These are phyloP conservation scores for Candida pseudoviswanathii DNA, from an alignment of 1,139 yeast species.

Conservation along the genomic window DNA sequence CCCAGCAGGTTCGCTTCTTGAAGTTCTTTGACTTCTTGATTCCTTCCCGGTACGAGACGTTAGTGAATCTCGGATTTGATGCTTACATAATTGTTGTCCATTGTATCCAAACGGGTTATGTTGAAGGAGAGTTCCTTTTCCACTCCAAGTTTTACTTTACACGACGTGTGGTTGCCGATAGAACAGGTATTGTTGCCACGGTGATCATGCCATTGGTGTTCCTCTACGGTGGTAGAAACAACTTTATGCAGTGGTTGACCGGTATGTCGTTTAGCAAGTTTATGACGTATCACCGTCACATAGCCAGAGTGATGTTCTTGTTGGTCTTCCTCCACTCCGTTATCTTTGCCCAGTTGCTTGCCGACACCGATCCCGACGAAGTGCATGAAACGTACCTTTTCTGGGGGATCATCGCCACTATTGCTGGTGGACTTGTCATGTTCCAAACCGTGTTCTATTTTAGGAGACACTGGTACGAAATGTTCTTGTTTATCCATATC, in stretches of 20 bases:
- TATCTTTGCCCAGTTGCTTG: too few relatives aligned
- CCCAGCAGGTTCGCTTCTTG: slow-evolving; percentile 23
- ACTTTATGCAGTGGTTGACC: slow-evolving; percentile 60
- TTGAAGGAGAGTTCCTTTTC: slow-evolving; percentile 10
- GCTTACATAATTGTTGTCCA: slow-evolving; percentile 44
- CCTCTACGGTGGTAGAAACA: slow-evolving; percentile 68
- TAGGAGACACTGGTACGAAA: slow-evolving; percentile 62
- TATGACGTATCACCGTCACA: slow-evolving; percentile 20
- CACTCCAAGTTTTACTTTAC: neutral
- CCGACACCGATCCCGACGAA: neutral
- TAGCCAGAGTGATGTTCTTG: too few relatives aligned
- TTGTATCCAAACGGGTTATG: slow-evolving; percentile 23
- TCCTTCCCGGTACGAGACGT: slow-evolving; percentile 30
- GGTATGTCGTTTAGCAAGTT: slow-evolving; percentile 69
- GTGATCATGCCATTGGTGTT: slow-evolving; percentile 52
- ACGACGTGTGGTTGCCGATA: slow-evolving; percentile 54
- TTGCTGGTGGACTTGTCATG: slow-evolving; percentile 30
- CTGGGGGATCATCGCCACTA: too few relatives aligned
- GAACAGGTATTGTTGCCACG: slow-evolving; percentile 51
- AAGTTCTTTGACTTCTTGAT: slow-evolving; percentile 24
- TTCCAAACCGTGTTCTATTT: slow-evolving; percentile 51
- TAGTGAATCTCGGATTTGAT: slow-evolving; percentile 36
- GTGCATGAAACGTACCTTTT: too few relatives aligned
- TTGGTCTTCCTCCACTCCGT: slow-evolving; percentile 43
- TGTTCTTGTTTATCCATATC: slow-evolving; percentile 62